Conservation (phyloP, 1,284 basidiomycete species). For the Papiliotrema laurentii region DNA sequence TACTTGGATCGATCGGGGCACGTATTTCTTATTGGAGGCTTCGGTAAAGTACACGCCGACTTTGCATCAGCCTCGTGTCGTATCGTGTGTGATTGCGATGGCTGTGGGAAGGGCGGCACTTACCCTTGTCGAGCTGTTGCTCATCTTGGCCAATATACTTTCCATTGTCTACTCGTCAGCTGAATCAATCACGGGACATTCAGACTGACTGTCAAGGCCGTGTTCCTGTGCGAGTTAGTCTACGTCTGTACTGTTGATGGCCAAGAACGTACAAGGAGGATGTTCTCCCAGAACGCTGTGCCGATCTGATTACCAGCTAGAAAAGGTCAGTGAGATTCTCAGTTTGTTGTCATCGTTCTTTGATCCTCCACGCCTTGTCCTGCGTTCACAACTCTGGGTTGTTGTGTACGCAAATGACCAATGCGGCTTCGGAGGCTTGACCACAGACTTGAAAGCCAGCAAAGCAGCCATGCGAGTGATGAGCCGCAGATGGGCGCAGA, state of each 20-base stretch:
- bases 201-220: constrained; percentile 35
- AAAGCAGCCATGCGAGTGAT: not conserved
- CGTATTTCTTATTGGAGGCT: constrained; percentile 54
- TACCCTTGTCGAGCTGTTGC: constrained; percentile 38
- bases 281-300: constrained; percentile 45
- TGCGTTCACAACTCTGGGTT: not conserved
- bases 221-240: constrained; percentile 27
- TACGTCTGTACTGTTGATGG: not conserved
- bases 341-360: not conserved
- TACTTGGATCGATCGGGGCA: constrained; percentile 88
- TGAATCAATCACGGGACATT: not conserved
- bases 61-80: constrained; percentile 6
- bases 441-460: not conserved
- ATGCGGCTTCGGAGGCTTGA: not conserved
- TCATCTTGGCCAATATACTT: constrained; percentile 40
- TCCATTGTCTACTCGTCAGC: constrained; percentile 22
- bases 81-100: not conserved
- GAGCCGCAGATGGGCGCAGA: not conserved
- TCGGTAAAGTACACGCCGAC: constrained; percentile 50
- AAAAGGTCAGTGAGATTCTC: not conserved
- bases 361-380: not conserved
- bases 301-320: constrained; percentile 44
- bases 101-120: constrained; percentile 1
- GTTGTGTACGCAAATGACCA: not conserved
- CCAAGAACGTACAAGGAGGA: constrained; percentile 33